Conservation (phyloP, 139 green algal species). For the Deuterostichococcus epilithicus region DNA sequence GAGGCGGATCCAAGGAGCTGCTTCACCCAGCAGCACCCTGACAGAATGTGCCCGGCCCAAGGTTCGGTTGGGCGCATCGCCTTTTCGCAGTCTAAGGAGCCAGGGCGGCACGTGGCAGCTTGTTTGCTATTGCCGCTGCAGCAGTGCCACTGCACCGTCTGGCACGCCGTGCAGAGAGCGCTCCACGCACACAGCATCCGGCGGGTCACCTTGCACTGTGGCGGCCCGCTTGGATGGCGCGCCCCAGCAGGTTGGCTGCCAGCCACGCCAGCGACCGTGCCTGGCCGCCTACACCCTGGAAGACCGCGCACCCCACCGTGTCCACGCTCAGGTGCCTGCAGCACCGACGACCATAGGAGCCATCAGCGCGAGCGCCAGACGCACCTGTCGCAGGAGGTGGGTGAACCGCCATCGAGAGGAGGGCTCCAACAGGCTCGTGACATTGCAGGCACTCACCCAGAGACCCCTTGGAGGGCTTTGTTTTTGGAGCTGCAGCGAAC, state of each 20-base stretch:
- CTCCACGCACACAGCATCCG: no score
- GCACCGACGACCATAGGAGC: no score
- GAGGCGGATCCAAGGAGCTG: no score
- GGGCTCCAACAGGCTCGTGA: no score
- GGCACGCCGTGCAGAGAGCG: no score
- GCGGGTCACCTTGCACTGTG: not conserved
- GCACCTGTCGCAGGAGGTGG: no score
- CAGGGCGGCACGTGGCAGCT: not conserved
- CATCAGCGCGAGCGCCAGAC: no score
- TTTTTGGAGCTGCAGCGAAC: not conserved
- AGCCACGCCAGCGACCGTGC: constrained; percentile 17
- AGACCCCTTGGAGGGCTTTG: no score
- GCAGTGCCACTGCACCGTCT: not conserved
- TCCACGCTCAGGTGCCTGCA: constrained; percentile 1
- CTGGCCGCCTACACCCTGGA: constrained; percentile 21
- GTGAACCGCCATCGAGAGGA: no score
- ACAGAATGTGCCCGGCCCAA: not conserved
- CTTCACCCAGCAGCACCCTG: no score
- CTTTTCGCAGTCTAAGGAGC: not conserved
- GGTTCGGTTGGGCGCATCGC: not conserved
- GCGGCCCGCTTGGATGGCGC: constrained; percentile 18
- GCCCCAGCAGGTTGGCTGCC: constrained; percentile 12
- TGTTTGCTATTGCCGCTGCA: not conserved
- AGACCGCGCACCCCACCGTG: constrained; percentile 15
- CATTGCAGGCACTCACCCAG: no score